Base-by-base conservation (phyloP, 2,329 filamentous ascomycete genomes). In the Chrysosporium queenslandicum region DNA sequence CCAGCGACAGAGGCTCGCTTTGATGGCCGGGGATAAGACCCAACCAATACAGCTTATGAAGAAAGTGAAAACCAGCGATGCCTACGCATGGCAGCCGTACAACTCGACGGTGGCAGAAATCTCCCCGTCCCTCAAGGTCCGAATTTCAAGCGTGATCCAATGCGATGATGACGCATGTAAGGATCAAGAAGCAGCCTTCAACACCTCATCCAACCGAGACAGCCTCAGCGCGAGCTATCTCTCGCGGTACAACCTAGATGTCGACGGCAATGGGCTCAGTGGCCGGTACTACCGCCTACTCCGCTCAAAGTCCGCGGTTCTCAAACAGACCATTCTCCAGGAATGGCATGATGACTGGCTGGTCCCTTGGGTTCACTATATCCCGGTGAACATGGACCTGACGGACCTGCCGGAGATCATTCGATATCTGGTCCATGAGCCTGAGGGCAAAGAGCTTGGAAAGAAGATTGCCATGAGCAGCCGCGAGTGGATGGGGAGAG, bases 341-440 rank as follows among this genome's bases (percentile, higher is more conserved):
- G 78, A 81, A 61, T 81, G 78, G 79, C 77, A 81, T 54, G 76
- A 80, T 54, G 77, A 80, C 21, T 64, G 77, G 0, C 66, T 81
- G 2, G 51, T 73, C 8, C 76, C 78, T 0, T 81, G 78, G 78
- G 65, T 77, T 3, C 78, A 81, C 55, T 80, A 79, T 52, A 60
- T 80, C 0, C 78, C 78, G 0, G 67, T 81, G 0, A 77, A 74
- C 43, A 64, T 72, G 55, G 63, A 70, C 4, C 64, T 77, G 60
- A 68, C 71, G 2, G 77, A 81, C 61, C 58, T 81, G 2, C 74
- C 76, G 0, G 78, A 80, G 58, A 57, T 78, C 34, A 66, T 80
- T 0, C 57, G 59, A 0, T 79, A 71, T 53, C 63, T 81, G 4
- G 70, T 71, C 1, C 65, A 67, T 0, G 73, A 71, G 0, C 63